These are phyloP conservation scores for Fraxinus cuspidata DNA, from an alignment of 257 asterid species.

Conservation along the genomic window DNA sequence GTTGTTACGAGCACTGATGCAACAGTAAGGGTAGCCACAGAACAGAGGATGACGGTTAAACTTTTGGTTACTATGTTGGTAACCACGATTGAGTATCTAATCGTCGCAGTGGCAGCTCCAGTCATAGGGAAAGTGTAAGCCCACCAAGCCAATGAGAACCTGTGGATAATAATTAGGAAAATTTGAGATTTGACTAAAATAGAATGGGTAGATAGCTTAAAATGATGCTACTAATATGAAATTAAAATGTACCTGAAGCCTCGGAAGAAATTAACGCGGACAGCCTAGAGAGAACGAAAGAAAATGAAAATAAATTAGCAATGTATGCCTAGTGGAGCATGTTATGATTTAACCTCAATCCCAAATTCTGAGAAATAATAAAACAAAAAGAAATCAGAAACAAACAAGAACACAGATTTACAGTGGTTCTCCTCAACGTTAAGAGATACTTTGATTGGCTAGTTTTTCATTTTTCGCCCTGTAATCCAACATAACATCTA, in stretches of 20 bases:
- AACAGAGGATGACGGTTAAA: conserved; percentile 48
- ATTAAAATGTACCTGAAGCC: conserved; percentile 57
- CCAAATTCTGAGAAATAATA: background rate
- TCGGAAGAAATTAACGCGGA: conserved; percentile 80
- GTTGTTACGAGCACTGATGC: conserved; percentile 58
- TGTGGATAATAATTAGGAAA: conserved; percentile 6
- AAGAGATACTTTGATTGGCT: too few relatives aligned
- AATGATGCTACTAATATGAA: background rate
- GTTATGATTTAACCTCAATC: background rate
- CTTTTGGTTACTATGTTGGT: conserved; percentile 38
- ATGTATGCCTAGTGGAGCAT: background rate
- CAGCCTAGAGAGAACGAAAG: conserved; percentile 49
- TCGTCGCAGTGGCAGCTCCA: conserved; percentile 70
- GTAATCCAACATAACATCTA: too few relatives aligned
- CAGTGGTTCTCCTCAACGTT: background rate
- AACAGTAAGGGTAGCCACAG: conserved; percentile 58
- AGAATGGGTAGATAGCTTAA: background rate
- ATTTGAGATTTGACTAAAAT: background rate
- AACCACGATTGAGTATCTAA: conserved; percentile 56
- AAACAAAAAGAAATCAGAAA: too few relatives aligned
- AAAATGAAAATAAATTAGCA: conserved; percentile 20
- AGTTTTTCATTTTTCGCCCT: too few relatives aligned
- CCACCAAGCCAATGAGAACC: conserved; percentile 92
- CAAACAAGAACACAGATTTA: too few relatives aligned
- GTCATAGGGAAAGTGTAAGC: conserved; percentile 96